phyloP scores from a whole-genome alignment of 2,329 filamentous ascomycete species.

The Chalaropsis ovoidea region DNA sequence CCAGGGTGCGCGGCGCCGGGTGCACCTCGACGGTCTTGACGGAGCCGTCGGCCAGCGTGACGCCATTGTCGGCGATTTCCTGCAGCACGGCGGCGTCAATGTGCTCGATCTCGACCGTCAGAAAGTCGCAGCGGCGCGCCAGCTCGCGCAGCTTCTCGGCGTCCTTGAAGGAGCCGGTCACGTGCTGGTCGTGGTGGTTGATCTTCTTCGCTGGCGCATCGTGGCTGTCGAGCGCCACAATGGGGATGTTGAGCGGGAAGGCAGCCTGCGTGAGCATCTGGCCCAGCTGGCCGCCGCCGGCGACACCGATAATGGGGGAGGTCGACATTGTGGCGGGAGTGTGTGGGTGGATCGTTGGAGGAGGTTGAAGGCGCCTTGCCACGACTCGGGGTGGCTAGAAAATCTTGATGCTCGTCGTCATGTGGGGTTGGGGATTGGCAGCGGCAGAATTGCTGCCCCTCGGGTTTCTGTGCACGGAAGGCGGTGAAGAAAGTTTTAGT shows the following conservation, averaged over 20 bases:
- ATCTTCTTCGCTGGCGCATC: slow-evolving; percentile 77
- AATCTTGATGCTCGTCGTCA: slow-evolving; percentile 23
- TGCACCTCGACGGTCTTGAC: slow-evolving; percentile 53
- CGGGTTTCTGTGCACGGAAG: background rate
- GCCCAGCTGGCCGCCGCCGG: slow-evolving; percentile 65
- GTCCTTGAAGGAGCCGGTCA: slow-evolving; percentile 82
- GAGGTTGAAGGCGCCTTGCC: background rate
- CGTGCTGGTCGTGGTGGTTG: slow-evolving; percentile 61
- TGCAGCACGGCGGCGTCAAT: slow-evolving; percentile 83
- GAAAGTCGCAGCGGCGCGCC: slow-evolving; percentile 64
- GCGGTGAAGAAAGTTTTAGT: slow-evolving; percentile 20
- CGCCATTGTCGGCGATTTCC: slow-evolving; percentile 59
- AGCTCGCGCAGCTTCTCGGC: slow-evolving; percentile 66
- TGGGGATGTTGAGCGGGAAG: slow-evolving; percentile 58
- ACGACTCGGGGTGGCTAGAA: slow-evolving; percentile 2
- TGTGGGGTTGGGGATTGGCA: slow-evolving; percentile 21
- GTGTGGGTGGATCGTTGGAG: background rate
- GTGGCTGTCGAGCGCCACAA: slow-evolving; percentile 68
- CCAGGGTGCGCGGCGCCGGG: slow-evolving; percentile 76
- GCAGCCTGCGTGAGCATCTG: slow-evolving; percentile 92
- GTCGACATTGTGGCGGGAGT: slow-evolving; percentile 28
- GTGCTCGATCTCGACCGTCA: slow-evolving; percentile 94
- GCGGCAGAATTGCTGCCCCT: slow-evolving; percentile 20
- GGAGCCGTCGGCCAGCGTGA: slow-evolving; percentile 40
- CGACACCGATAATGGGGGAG: slow-evolving; percentile 41